Evolutionary conservation across 2,329 filamentous ascomycete genomes (phyloP).

Genomic region (Juglanconis oblonga): DNA sequence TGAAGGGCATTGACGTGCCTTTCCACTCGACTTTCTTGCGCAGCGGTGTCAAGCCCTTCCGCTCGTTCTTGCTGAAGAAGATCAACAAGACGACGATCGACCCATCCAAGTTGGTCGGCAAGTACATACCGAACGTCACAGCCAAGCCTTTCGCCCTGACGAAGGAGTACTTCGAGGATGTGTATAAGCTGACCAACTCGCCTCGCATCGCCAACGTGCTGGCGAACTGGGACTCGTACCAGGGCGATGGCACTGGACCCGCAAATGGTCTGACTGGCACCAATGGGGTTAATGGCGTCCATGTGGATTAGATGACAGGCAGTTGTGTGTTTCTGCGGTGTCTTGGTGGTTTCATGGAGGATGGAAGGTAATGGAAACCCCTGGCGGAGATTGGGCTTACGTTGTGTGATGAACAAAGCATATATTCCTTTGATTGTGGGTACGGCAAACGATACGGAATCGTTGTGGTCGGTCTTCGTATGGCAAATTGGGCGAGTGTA

Average conservation of each 20-base stretch:
- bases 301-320: slow-evolving; percentile 3
- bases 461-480: slow-evolving; percentile 10
- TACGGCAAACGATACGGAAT: slow-evolving; percentile 2
- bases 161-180: slow-evolving; percentile 99
- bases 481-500: slow-evolving; percentile 6
- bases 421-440: slow-evolving; percentile 3
- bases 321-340: neutral
- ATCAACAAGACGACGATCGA: slow-evolving; percentile 99
- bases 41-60: slow-evolving; percentile 98
- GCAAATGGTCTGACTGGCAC: slow-evolving; percentile 8
- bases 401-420: slow-evolving; percentile 9
- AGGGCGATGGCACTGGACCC: slow-evolving; percentile 42
- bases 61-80: slow-evolving; percentile 98
- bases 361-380: neutral
- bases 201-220: slow-evolving; percentile 74
- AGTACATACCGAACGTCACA: slow-evolving; percentile 99
- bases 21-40: slow-evolving; percentile 99
- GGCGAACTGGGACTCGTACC: slow-evolving; percentile 82
- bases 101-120: slow-evolving; percentile 91
- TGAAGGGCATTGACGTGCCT: slow-evolving; percentile 95
- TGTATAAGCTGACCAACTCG: slow-evolving; percentile 88
- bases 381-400: neutral
- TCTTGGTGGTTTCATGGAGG: neutral
- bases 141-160: slow-evolving; percentile 92
- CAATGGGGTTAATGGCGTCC: slow-evolving; percentile 8